These are phyloP conservation scores for Talaromyces thailandensis DNA, from an alignment of 495 filamentous ascomycete species.

Conservation along the genomic window DNA sequence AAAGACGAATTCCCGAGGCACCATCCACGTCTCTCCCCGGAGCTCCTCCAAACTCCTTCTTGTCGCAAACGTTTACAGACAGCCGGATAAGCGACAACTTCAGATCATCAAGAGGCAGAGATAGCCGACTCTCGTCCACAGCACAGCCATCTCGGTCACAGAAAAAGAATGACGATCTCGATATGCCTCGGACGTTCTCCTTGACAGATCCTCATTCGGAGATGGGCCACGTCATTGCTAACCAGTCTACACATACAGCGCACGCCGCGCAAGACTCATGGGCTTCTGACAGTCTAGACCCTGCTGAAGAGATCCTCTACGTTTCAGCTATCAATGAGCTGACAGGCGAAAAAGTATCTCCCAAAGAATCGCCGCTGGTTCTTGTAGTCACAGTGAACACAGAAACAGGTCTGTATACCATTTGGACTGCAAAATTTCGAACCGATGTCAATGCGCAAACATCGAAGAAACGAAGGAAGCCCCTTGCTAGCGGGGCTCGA, in stretches of 20 bases:
- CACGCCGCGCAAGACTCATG: conserved; percentile 15
- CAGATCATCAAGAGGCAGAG: conserved; percentile 33
- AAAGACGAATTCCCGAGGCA: conserved; percentile 53
- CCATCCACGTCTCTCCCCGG: conserved; percentile 16
- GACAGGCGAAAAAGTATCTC: conserved; percentile 10
- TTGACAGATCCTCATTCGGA: conserved; percentile 83
- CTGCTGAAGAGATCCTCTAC: conserved; percentile 72
- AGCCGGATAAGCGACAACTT: conserved; percentile 35
- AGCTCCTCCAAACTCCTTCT: conserved; percentile 73
- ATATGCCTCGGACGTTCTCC: conserved; percentile 72
- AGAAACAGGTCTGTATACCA: conserved; percentile 59
- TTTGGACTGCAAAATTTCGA: conserved; percentile 70
- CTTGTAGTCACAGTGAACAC: conserved; percentile 77
- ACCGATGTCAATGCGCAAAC: conserved; percentile 43
- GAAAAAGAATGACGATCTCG: conserved; percentile 33
- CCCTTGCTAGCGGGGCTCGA: conserved; percentile 38
- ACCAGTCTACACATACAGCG: conserved; percentile 22
- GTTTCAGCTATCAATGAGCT: conserved; percentile 54
- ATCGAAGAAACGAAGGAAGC: conserved; percentile 32
- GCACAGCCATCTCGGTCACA: conserved; percentile 14
- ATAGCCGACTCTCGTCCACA: conserved; percentile 25
- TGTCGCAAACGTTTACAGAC: conserved; percentile 33
- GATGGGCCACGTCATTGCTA: conserved; percentile 70
- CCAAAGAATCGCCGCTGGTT: conserved; percentile 40
- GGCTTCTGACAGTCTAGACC: conserved; percentile 47